phyloP scores from a whole-genome alignment of 2,329 filamentous ascomycete species.

The Aspergillus bombycis region DNA sequence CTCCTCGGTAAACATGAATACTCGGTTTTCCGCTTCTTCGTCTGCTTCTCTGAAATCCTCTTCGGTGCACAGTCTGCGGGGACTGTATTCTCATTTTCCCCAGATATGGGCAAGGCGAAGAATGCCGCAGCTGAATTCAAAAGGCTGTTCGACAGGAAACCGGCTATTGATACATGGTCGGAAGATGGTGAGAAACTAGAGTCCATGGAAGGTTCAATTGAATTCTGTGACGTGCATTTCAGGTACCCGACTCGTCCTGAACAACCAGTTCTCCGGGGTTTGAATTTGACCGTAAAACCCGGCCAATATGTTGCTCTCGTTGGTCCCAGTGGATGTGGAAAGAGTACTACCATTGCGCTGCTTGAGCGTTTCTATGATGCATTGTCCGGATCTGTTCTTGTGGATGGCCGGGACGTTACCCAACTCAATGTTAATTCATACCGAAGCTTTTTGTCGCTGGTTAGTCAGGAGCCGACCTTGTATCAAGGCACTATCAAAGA shows the following conservation, averaged over 20 bases:
- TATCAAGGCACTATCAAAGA: conserved; percentile 92
- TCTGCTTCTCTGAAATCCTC: conserved; percentile 84
- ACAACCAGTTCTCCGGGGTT: conserved; percentile 85
- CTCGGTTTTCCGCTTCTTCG: conserved; percentile 83
- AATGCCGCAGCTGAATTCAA: conserved; percentile 80
- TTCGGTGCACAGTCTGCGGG: conserved; percentile 93
- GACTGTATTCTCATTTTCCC: conserved; percentile 84
- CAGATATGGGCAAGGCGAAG: conserved; percentile 92
- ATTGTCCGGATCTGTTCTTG: conserved; percentile 73
- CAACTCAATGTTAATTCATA: conserved; percentile 84
- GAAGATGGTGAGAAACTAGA: conserved; percentile 65
- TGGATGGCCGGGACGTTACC: conserved; percentile 83
- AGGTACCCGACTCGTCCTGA: conserved; percentile 89
- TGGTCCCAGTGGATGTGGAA: conserved; percentile 91
- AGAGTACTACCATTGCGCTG: conserved; percentile 88
- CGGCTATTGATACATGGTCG: conserved; percentile 81
- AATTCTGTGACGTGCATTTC: conserved; percentile 93
- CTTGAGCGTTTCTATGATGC: conserved; percentile 96
- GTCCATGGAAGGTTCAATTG: conserved; percentile 73
- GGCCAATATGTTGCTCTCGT: conserved; percentile 71
- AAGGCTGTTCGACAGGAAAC: conserved; percentile 78
- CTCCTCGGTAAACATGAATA: conserved; percentile 74
- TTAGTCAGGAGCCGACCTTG: conserved; percentile 90
- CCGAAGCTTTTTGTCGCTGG: conserved; percentile 79
- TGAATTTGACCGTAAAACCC: conserved; percentile 60